Evolutionary conservation across 2,329 filamentous ascomycete genomes (phyloP).

Genomic region (Diaporthe sp.): DNA sequence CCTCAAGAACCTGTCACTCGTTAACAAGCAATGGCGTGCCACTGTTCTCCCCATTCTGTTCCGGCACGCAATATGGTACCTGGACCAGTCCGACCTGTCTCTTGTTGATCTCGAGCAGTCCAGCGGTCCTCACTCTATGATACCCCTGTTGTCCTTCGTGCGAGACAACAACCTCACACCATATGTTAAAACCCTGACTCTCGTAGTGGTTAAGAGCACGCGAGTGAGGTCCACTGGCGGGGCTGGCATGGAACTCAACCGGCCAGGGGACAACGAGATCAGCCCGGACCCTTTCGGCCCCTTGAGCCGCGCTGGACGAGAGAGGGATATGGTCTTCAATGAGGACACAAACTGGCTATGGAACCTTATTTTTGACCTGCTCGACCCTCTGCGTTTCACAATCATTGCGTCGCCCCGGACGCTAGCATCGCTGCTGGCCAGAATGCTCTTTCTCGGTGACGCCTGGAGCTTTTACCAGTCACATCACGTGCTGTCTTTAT

Average conservation of each 20-base stretch:
- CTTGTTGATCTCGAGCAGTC: constrained; percentile 44
- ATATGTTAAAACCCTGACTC: constrained; percentile 57
- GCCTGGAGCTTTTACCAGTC: constrained; percentile 75
- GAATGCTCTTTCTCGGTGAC: constrained; percentile 68
- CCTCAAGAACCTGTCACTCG: constrained; percentile 70
- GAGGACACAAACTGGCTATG: constrained; percentile 63
- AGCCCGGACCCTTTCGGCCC: constrained; percentile 24
- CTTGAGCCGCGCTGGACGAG: constrained; percentile 7
- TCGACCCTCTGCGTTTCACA: constrained; percentile 68
- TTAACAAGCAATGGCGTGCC: constrained; percentile 67
- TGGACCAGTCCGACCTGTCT: constrained; percentile 50
- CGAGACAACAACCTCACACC: constrained; percentile 52
- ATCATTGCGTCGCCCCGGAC: constrained; percentile 73
- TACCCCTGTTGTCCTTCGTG: constrained; percentile 58
- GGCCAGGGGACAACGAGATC: constrained; percentile 20
- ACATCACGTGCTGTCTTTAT: constrained; percentile 71
- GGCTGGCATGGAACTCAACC: constrained; percentile 27
- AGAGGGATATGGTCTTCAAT: constrained; percentile 45
- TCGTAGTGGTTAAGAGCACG: constrained; percentile 50
- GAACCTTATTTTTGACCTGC: constrained; percentile 65
- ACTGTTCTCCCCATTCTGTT: constrained; percentile 70
- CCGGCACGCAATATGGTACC: constrained; percentile 62
- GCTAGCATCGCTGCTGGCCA: constrained; percentile 72
- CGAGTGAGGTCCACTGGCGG: constrained; percentile 36
- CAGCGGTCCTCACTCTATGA: constrained; percentile 42